A percentile compares a stretch with the other conserved stretches of the same genome.
These are phyloP conservation scores for Microsporum ferrugineum DNA, from an alignment of 2,329 filamentous ascomycete genomes.

Conservation along the genomic window DNA sequence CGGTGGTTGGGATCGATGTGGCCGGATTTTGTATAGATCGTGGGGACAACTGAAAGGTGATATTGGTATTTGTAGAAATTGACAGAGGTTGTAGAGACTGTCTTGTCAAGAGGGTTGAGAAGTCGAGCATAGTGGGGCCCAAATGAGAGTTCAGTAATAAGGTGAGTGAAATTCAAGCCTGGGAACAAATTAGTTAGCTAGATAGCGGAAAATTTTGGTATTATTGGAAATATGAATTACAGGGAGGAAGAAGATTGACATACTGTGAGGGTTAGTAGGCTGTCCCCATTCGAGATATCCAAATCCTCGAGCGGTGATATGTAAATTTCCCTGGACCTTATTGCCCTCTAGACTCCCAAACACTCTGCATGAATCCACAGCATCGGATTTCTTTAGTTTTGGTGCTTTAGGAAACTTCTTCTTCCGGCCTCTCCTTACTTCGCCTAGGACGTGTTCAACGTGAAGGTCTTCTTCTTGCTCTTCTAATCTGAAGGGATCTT, in stretches of 20 bases:
- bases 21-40: slow-evolving; percentile 59
- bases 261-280: slow-evolving; percentile 73
- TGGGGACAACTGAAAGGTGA: slow-evolving; percentile 89
- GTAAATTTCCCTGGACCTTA: slow-evolving; percentile 95
- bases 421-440: slow-evolving; percentile 55
- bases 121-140: slow-evolving; percentile 93
- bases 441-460: slow-evolving; percentile 78
- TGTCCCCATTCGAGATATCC: slow-evolving; percentile 74
- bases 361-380: slow-evolving; percentile 69
- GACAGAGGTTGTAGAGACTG: slow-evolving; percentile 59
- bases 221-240: not conserved
- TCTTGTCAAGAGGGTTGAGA: slow-evolving; percentile 86
- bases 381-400: slow-evolving; percentile 43
- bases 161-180: slow-evolving; percentile 97
- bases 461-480: slow-evolving; percentile 60
- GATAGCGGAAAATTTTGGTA: not conserved
- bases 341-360: slow-evolving; percentile 86
- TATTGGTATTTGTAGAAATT: slow-evolving; percentile 98
- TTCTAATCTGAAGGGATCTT: slow-evolving; percentile 44
- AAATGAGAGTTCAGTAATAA: slow-evolving; percentile 91
- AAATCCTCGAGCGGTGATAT: slow-evolving; percentile 89
- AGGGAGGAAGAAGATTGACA: not conserved
- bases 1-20: slow-evolving; percentile 34
- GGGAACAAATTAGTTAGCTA: slow-evolving; percentile 7
- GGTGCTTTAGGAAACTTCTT: slow-evolving; percentile 64